Evolutionary conservation across 768 basidiomycete species (phyloP), one percentile per base, ranked within the genome.

Genomic region (Phanerodontia chrysosporium): DNA sequence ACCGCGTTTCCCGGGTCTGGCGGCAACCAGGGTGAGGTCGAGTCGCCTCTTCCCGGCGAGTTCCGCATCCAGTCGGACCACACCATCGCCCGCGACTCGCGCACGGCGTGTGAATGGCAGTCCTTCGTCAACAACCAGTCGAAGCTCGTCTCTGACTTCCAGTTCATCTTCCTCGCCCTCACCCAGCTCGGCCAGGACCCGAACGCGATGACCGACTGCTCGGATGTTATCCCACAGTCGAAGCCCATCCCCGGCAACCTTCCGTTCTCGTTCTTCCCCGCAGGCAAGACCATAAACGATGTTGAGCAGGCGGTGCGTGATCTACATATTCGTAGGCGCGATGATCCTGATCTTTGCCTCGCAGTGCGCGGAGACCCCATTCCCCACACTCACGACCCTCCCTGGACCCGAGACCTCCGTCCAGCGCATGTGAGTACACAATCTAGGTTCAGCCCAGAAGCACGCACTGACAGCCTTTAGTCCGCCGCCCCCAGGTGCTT

Each of bases 21-120:
- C 6, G 58, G 55, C 45, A 66, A 67, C 48, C 62, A 62, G 42
- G 70, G 70, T 30, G 66, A 67, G 55, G 67, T 64, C 16, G 49
- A 60, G 54, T 67, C 68, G 39, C 69, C 69, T 22, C 63, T 69
- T n/a, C 35, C 49, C n/a, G 69, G 69, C 45, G 69, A 70, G 59
- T 55, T 70, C 49, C 69, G 69, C 57, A 61, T 70, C 45, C 68
- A 69, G 49, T 67, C 68, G 45, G 69, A 70, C 59, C 61, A 49
- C 35, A 29, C 62, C 45, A 29, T 70, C 29, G 67, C 69, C 18
- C 69, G 69, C n/a, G 69, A 70, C 59, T 54, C 65, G n/a, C 59
- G 68, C 27, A 70, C 69, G 35, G 67, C 69, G 42, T 70, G 69
- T 59, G 64, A 66, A 39, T 70, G 67, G 67, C 69, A 70, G 58